Percentiles rank a stretch among this genome's conserved stretches.
phyloP scores from a whole-genome alignment of 2,329 filamentous ascomycete genomes.

The Diaporthe eres region DNA sequence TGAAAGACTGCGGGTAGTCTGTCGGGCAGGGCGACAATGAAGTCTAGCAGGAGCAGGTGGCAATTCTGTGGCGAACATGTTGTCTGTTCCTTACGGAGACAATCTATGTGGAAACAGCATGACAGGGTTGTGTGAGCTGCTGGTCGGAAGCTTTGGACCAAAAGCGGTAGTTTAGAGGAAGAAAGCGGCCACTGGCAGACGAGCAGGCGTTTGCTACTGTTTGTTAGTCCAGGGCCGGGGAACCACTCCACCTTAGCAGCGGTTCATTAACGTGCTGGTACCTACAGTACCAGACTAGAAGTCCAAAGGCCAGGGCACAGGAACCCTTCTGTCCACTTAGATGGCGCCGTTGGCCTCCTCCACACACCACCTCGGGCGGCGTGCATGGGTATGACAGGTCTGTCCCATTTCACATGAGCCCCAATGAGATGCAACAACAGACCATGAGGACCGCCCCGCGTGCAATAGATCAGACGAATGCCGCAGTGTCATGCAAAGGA shows the following conservation, averaged over 20 bases:
- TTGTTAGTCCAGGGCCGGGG: constrained; percentile 4
- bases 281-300: too few relatives aligned
- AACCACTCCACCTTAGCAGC: not conserved
- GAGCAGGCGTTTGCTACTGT: not conserved
- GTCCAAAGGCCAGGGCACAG: not conserved
- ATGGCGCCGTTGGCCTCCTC: constrained; percentile 20
- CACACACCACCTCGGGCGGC: constrained; percentile 20
- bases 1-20: not conserved
- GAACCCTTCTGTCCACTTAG: constrained; percentile 25
- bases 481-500: constrained; percentile 3
- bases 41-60: not conserved
- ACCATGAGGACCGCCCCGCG: constrained; percentile 15
- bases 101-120: not conserved
- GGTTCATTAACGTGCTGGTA: not conserved
- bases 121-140: constrained; percentile 1
- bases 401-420: constrained; percentile 16
- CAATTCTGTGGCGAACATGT: constrained; percentile 6
- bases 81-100: not conserved
- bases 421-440: constrained; percentile 30
- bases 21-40: not conserved
- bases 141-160: constrained; percentile 8
- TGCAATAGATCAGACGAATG: constrained; percentile 27
- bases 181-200: not conserved
- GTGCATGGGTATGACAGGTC: constrained; percentile 27
- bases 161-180: not conserved